Percentiles rank a stretch among this genome's conserved stretches.
Conservation (phyloP, 2,329 filamentous ascomycete genomes). For the Coccinonectria pachysandricola region DNA sequence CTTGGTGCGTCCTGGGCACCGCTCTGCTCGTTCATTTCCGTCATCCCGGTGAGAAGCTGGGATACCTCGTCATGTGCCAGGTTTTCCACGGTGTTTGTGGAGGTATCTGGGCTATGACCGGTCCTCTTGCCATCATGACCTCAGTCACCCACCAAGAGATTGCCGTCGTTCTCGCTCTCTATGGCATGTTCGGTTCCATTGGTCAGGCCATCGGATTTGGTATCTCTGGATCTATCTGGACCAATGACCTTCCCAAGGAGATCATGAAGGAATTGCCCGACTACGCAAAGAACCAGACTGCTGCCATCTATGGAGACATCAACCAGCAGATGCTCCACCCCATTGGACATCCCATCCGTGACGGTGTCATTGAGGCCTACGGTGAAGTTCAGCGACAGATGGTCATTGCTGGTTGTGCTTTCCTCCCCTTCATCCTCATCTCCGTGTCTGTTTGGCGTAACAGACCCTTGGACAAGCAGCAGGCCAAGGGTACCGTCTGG, state of each 20-base stretch:
- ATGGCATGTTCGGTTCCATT: constrained; percentile 8
- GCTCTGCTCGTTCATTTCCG: constrained; percentile 50
- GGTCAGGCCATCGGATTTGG: constrained; percentile 5
- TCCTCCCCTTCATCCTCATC: constrained; percentile 8
- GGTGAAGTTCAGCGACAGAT: constrained; percentile 30
- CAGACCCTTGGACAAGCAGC: constrained; percentile 9
- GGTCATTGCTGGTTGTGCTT: constrained; percentile 17
- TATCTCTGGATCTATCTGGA: constrained; percentile 9
- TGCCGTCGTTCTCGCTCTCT: constrained; percentile 5
- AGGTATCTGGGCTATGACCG: constrained; percentile 7
- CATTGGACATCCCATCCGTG: constrained; percentile 26
- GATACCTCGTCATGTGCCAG: constrained; percentile 40
- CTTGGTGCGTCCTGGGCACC: constrained; percentile 42
- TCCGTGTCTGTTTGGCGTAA: constrained; percentile 13
- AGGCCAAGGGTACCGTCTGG: constrained; percentile 8
- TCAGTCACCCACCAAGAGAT: constrained; percentile 6
- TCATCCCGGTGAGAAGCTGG: constrained; percentile 36
- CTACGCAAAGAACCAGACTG: constrained; percentile 16
- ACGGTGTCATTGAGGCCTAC: constrained; percentile 33
- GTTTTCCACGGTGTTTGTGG: constrained; percentile 9
- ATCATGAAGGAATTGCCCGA: constrained; percentile 27
- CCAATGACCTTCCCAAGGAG: constrained; percentile 25
- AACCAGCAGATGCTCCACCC: constrained; percentile 25
- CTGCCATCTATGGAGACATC: constrained; percentile 32
- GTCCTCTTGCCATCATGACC: constrained; percentile 7